A percentile compares a stretch with the other conserved stretches of the same genome.
Conservation (phyloP, 2,329 filamentous ascomycete species). For the Penicillium sp. region DNA sequence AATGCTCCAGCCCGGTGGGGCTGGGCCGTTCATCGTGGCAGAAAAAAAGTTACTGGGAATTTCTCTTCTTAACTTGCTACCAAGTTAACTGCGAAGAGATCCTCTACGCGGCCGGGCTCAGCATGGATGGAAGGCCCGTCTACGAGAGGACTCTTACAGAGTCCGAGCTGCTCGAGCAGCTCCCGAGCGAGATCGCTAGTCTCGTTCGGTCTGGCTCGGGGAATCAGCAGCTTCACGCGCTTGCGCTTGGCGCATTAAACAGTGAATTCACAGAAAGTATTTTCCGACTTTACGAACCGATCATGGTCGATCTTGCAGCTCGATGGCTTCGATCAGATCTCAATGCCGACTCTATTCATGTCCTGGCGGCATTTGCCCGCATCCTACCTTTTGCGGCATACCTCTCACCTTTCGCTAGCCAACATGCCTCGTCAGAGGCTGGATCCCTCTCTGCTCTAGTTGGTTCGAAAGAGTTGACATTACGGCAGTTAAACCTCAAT, state of each 20-base stretch:
- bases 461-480: constrained; percentile 35
- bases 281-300: constrained; percentile 72
- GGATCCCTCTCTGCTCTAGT: constrained; percentile 40
- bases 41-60: constrained; percentile 38
- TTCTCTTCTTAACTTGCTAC: constrained; percentile 33
- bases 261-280: constrained; percentile 71
- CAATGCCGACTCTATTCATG: constrained; percentile 39
- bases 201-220: constrained; percentile 67
- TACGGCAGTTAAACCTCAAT: constrained; percentile 42
- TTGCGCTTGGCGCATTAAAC: constrained; percentile 71
- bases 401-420: constrained; percentile 72
- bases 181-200: constrained; percentile 72
- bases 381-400: constrained; percentile 82
- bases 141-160: constrained; percentile 60
- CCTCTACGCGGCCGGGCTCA: constrained; percentile 39
- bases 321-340: constrained; percentile 65
- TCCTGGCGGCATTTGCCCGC: constrained; percentile 75
- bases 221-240: constrained; percentile 69
- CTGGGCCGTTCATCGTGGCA: constrained; percentile 34
- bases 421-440: constrained; percentile 42
- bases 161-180: constrained; percentile 54
- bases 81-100: constrained; percentile 29
- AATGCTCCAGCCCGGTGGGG: constrained; percentile 29
- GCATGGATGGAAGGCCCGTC: constrained; percentile 45
- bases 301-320: constrained; percentile 82